A percentile compares a stretch with the other conserved stretches of the same genome.
These are phyloP conservation scores for Beauveria asiatica DNA, from an alignment of 2,329 filamentous ascomycete genomes.

Conservation along the genomic window DNA sequence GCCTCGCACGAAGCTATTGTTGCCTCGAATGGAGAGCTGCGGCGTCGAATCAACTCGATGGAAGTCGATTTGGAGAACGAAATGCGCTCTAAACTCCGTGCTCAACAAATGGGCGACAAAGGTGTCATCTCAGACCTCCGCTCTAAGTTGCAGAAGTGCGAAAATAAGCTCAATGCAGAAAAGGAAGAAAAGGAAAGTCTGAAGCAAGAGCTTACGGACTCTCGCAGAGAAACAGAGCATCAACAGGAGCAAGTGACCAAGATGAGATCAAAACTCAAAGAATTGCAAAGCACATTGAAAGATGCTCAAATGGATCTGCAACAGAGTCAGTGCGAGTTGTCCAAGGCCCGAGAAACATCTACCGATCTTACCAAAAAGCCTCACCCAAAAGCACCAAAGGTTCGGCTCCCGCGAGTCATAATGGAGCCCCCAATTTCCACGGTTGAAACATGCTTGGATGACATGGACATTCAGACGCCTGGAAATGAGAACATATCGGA, in stretches of 20 bases:
- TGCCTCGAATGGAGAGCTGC: conserved; percentile 69
- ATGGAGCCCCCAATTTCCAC: background rate
- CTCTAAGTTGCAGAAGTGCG: conserved; percentile 26
- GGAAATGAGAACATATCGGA: conserved; percentile 32
- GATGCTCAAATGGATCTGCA: conserved; percentile 53
- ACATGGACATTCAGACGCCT: conserved; percentile 39
- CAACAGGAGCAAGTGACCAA: conserved; percentile 64
- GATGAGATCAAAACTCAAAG: conserved; percentile 60
- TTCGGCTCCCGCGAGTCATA: background rate
- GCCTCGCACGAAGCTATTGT: conserved; percentile 58
- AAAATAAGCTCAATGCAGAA: conserved; percentile 30
- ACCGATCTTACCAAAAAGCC: background rate
- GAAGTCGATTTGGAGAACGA: conserved; percentile 80
- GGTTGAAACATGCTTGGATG: conserved; percentile 21
- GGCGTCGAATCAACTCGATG: conserved; percentile 66
- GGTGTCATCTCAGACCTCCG: conserved; percentile 27
- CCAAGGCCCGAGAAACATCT: background rate
- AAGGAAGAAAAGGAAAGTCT: conserved; percentile 38
- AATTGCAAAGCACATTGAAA: conserved; percentile 38
- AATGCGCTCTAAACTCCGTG: conserved; percentile 33
- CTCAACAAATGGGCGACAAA: conserved; percentile 20
- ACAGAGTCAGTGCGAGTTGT: conserved; percentile 38
- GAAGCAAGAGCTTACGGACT: conserved; percentile 45
- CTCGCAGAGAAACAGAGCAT: conserved; percentile 52
- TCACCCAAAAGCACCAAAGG: background rate